These are phyloP conservation scores for Verticillium dahliae DNA, from an alignment of 2,329 filamentous ascomycete genomes.

Conservation along the genomic window DNA sequence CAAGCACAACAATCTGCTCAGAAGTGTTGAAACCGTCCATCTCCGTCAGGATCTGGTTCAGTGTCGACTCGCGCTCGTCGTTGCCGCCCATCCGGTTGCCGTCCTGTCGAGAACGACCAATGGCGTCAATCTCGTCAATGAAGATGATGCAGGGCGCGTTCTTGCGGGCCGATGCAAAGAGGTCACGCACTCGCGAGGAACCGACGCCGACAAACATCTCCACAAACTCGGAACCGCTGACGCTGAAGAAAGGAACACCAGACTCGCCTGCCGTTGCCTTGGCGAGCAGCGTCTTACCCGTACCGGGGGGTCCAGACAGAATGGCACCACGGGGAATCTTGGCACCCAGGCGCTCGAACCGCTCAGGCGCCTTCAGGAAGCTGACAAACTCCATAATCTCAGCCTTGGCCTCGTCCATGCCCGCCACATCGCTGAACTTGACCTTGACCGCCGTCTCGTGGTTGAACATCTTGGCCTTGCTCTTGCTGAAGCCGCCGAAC, in stretches of 20 bases:
- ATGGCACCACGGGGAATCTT: conserved; percentile 98
- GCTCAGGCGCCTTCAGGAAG: conserved; percentile 88
- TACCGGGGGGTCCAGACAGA: conserved; percentile 96
- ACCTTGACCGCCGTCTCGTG: conserved; percentile 94
- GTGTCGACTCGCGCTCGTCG: conserved; percentile 91
- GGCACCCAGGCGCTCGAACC: conserved; percentile 88
- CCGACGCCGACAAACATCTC: conserved; percentile 99
- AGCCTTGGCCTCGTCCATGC: conserved; percentile 95
- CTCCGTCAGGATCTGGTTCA: conserved; percentile 97
- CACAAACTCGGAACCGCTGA: conserved; percentile 97
- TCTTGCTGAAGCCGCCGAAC: conserved; percentile 94
- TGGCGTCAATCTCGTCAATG: conserved; percentile 98
- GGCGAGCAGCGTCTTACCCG: conserved; percentile 93
- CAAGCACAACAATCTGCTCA: conserved; percentile 93
- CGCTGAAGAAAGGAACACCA: conserved; percentile 94
- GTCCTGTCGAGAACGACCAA: conserved; percentile 83
- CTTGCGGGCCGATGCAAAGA: conserved; percentile 92
- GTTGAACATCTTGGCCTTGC: conserved; percentile 94
- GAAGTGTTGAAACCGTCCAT: conserved; percentile 99
- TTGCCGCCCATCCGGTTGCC: conserved; percentile 70
- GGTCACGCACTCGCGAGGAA: conserved; percentile 86
- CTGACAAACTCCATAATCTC: conserved; percentile 99
- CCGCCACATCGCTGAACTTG: conserved; percentile 94
- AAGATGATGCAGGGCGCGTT: conserved; percentile 98
- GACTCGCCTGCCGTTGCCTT: conserved; percentile 98